Evolutionary conservation across 1,284 basidiomycete species (phyloP), one percentile per base, ranked within the genome.

Genomic region (Melampsora americana): DNA sequence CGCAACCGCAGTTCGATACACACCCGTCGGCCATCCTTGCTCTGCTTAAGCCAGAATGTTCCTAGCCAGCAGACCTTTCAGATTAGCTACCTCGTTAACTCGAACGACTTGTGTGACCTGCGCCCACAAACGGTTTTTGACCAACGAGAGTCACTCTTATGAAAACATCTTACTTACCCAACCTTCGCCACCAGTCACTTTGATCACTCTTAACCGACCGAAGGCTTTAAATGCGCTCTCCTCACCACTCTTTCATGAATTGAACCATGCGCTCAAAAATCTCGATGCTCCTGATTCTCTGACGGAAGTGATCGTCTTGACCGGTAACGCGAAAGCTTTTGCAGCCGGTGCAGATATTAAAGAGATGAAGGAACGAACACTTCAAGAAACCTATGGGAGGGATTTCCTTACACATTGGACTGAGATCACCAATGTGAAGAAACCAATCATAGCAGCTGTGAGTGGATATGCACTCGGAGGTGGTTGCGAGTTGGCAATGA

Each of bases 381-480:
- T 90, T 82, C 86, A 90, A 23, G 91, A 95, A 77, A 93, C 90
- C 1, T 98, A 93, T 87, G 90, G 89, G 83, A 88, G 86, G 84
- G 91, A 91, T 83, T 98, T 96, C 85, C 86, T 99, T 74, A 90
- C 90, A 78, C 88, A 90, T 83, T 99, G 96, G 95, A 87, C 88
- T 20, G 85, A 88, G 78, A 85, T 98, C 79, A 87, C 88, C 16
- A 86, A 85, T 61, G 87, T 95, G 79, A 87, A 89, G 80, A 98
- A 98, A 84, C 95, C 95, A 18, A 90, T 97, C 82, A 91, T 99
- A 78, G 95, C 94, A 53, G 95, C 95, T 12, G 94, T 99, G 76
- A 93, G 90, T 82, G 96, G 95, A 23, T 98, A 91, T 81, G 95
- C 95, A 26, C 90, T 99, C 78, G 95, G 95, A 16, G 95, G 95